phyloP scores from a whole-genome alignment of 192 early-diverging fungal genomes.

The Bifiguratus adelaidae region DNA sequence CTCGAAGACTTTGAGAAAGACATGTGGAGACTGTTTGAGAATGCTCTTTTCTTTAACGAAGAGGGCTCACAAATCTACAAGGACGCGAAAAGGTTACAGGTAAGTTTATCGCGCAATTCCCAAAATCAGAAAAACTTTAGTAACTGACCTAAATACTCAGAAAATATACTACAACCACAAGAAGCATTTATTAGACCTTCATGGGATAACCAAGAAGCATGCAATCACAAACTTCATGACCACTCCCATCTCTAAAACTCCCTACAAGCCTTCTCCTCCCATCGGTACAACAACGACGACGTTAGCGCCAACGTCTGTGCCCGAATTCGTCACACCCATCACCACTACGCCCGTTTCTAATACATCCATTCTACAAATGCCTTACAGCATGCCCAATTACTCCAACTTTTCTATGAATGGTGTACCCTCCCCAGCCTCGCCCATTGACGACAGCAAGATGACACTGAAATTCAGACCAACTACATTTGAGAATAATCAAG shows the following conservation, averaged over 20 bases:
- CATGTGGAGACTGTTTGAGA: constrained; percentile 75
- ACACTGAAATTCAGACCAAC: no score
- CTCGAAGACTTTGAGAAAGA: constrained; percentile 72
- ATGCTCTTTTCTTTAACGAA: constrained; percentile 87
- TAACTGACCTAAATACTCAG: background rate
- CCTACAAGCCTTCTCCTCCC: no score
- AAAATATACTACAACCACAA: background rate
- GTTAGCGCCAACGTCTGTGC: no score
- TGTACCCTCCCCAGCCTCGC: no score
- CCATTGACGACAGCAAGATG: no score
- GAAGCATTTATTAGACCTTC: background rate
- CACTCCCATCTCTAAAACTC: background rate
- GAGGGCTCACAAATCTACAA: constrained; percentile 74
- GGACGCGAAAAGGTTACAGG: constrained; percentile 51
- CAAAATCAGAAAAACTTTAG: background rate
- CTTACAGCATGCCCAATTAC: no score
- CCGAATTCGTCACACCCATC: no score
- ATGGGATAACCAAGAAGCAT: background rate
- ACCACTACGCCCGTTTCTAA: no score
- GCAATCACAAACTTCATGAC: background rate
- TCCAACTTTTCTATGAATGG: no score
- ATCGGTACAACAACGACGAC: no score
- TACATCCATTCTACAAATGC: no score
- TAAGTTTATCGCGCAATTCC: constrained; percentile 3
- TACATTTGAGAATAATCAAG: no score